phyloP scores from a whole-genome alignment of 768 basidiomycete species.

The Boletus rubescentipes region DNA sequence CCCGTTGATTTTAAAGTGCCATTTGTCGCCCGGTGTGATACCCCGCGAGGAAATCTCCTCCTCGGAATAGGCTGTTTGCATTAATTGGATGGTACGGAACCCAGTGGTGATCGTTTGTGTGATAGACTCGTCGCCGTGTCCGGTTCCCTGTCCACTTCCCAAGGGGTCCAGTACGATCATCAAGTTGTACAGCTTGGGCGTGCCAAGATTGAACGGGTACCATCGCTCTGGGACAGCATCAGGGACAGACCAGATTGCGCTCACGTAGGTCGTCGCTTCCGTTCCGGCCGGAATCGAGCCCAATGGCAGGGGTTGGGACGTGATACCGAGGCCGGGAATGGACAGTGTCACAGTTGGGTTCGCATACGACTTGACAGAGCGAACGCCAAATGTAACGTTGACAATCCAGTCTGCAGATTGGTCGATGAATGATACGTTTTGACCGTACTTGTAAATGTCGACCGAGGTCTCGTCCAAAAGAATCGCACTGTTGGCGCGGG shows the following conservation, averaged over 20 bases:
- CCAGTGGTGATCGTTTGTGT: constrained; percentile 48
- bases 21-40: constrained; percentile 59
- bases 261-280: constrained; percentile 39
- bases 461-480: constrained; percentile 53
- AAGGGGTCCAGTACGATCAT: constrained; percentile 39
- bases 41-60: constrained; percentile 45
- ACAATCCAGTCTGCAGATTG: constrained; percentile 54
- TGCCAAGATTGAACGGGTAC: constrained; percentile 57
- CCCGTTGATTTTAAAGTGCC: constrained; percentile 61
- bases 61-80: constrained; percentile 47
- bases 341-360: constrained; percentile 41
- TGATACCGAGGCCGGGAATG: constrained; percentile 47
- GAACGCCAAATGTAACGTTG: constrained; percentile 51
- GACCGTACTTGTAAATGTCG: constrained; percentile 55
- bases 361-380: constrained; percentile 38
- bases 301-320: constrained; percentile 31
- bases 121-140: constrained; percentile 21
- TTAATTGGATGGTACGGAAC: constrained; percentile 58
- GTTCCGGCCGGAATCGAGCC: constrained; percentile 21
- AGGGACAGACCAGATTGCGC: constrained; percentile 45
- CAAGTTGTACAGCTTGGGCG: constrained; percentile 54
- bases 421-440: constrained; percentile 42
- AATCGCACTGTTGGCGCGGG: constrained; percentile 27
- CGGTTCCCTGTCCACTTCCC: constrained; percentile 2
- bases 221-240: constrained; percentile 49